Evolutionary conservation across 441 rosid genomes (phyloP), one percentile per base, ranked within the genome.

Genomic region (Erodium trifolium): DNA sequence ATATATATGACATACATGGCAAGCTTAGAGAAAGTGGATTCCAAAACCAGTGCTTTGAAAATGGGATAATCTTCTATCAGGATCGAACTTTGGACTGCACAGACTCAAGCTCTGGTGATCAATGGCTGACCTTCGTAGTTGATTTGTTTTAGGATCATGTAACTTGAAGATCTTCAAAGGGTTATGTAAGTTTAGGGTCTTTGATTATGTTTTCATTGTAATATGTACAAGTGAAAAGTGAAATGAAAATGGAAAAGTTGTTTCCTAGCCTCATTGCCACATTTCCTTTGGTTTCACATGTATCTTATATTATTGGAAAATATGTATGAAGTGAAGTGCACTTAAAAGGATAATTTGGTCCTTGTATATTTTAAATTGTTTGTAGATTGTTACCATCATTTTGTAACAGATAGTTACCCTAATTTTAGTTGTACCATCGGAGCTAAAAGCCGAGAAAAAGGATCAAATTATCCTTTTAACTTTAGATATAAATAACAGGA

Each of bases 1-100:
- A 68, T 93, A 59, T 93, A 89, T 71, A 78, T 91, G 78, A 91
- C 97, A 4, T 93, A 87, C 78, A 87, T 82, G 91, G 96, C 91
- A 18, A 83, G 91, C 78, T 82, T 81, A 74, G 82, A 77, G 59
- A 90, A 87, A 78, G 88, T 83, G 34, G 74, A 9, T 10, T 0
- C 77, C 29, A 64, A 78, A 64, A 5, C 81, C 82, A 77, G 78
- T 73, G 14, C 43, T 23, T 8, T 4, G 14, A 12, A 5, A 9
- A n/a, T 18, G 18, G 51, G 29, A 39, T 18, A 8, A 11, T 18
- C 17, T 75, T 34, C 41, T 41, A 8, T 51, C 59, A 51, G 59
- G 14, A 6, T 16, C 3, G 14, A 4, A n/a, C 18, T 51, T 14
- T 51, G 14, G 59, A 51, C 17, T 51, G 59, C 59, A 51, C 62